Base-by-base conservation (phyloP, 495 filamentous ascomycete species). In the Cercophora newfieldiana region DNA sequence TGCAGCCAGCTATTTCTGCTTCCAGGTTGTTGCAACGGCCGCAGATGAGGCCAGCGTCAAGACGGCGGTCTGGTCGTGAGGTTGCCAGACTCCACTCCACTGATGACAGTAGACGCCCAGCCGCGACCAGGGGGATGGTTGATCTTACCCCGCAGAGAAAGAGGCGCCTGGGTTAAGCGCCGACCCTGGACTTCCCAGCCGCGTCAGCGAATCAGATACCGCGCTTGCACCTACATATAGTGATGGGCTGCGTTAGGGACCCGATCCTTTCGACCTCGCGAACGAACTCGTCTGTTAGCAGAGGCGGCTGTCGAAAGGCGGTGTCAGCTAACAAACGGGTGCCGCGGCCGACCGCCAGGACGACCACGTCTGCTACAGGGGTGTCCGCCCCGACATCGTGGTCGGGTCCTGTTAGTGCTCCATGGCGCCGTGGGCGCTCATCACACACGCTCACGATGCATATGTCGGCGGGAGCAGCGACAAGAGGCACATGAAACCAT, bases 351-450 rank as follows among this genome's bases (percentile, higher is more conserved):
- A 8, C 37, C 37, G 18, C 37, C 18, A 2, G 10, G 37, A 14
- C 37, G 10, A 16, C 37, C 37, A 44, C 37, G 37, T 44, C 10
- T 44, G 37, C 18, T 7, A n/a, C 50, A 53, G 21, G 50, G 50
- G 50, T n/a, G 21, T 7, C 19, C 2, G 50, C 21, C 50, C 50
- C 24, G 25, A 53, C 50, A 53, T 22, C 21, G 2, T 53, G 19
- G 21, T 22, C 50, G 50, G 50, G 50, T 53, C 22, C 16, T 24
- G 2, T 22, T 22, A 53, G 21, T 24, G 50, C 24, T 53, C 50
- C 50, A 53, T 22, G 50, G 50, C 50, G 50, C 50, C 50, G n/a
- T 53, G 6, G 25, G 19, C 50, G 22, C 50, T 53, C 50, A 53
- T 53, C 50, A 53, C 50, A 53, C 50, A 10, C n/a, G n/a, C 21